These are phyloP conservation scores for Agrostemma githago DNA, from an alignment of 148 eudicot genomes.

Conservation along the genomic window DNA sequence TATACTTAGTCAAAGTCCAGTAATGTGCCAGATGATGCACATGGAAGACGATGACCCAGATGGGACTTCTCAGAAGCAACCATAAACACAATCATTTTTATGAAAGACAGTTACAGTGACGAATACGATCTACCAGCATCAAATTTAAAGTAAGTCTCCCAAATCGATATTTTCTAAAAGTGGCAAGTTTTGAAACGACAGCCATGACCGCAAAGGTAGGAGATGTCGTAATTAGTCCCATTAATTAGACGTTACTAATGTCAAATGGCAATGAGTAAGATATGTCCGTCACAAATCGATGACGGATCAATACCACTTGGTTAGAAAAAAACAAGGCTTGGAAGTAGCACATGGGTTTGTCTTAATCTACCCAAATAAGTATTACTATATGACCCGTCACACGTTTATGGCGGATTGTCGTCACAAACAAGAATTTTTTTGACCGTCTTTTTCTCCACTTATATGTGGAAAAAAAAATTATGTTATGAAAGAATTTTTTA, in stretches of 20 bases:
- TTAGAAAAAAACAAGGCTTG: too few species aligned
- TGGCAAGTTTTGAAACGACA: neutral
- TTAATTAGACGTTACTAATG: neutral
- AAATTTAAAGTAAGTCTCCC: neutral
- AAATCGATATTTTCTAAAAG: neutral
- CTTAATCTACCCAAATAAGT: too few species aligned
- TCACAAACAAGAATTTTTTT: too few species aligned
- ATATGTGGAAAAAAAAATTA: too few species aligned
- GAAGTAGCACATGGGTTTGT: too few species aligned
- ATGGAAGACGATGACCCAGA: constrained; percentile 5
- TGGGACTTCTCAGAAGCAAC: constrained; percentile 1
- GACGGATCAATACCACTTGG: too few species aligned
- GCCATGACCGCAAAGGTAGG: neutral
- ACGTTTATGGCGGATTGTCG: too few species aligned
- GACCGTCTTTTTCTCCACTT: too few species aligned
- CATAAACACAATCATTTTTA: neutral
- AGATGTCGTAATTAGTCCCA: neutral
- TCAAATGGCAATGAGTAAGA: neutral
- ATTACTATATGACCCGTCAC: too few species aligned
- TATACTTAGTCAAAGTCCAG: neutral
- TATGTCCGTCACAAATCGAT: too few species aligned
- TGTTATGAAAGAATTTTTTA: too few species aligned
- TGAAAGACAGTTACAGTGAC: constrained; percentile 10
- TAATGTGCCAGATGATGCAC: constrained; percentile 2
- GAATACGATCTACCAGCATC: constrained; percentile 8